Evolutionary conservation across 768 basidiomycete genomes (phyloP).

Genomic region (Leccinum uliginosum): DNA sequence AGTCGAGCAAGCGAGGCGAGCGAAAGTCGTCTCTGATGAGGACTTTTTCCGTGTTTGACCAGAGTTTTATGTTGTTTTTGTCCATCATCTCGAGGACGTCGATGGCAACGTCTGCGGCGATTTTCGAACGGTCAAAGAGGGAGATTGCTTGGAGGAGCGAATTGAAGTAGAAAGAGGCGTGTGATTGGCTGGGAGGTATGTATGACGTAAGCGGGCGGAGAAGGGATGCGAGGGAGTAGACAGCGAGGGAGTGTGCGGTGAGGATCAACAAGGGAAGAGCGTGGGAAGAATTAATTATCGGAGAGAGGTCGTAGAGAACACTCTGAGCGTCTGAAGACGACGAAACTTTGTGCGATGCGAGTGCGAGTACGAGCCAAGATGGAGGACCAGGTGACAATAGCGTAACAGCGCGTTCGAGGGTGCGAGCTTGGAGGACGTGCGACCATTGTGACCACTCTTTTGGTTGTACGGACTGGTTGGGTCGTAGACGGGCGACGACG

Average conservation of each 20-base stretch:
- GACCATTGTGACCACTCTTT: conserved; percentile 41
- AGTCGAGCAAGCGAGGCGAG: conserved; percentile 45
- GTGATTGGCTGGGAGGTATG: conserved; percentile 25
- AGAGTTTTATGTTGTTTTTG: conserved; percentile 32
- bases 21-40: conserved; percentile 50
- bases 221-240: conserved; percentile 44
- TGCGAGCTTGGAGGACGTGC: conserved; percentile 30
- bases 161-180: conserved; percentile 42
- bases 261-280: conserved; percentile 14
- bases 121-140: conserved; percentile 36
- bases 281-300: conserved; percentile 7
- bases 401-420: conserved; percentile 31
- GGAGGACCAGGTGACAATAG: conserved; percentile 36
- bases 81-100: conserved; percentile 46
- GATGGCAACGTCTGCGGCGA: conserved; percentile 38
- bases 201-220: conserved; percentile 42
- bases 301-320: conserved; percentile 41
- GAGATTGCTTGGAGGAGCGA: conserved; percentile 50
- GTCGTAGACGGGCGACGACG: conserved; percentile 30
- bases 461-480: conserved; percentile 21
- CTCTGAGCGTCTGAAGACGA: conserved; percentile 42
- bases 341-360: conserved; percentile 44
- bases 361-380: conserved; percentile 51
- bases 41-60: conserved; percentile 37
- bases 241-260: conserved; percentile 44